These are phyloP conservation scores for Tetradesmus obliquus DNA, from an alignment of 139 green algal genomes.

Conservation along the genomic window DNA sequence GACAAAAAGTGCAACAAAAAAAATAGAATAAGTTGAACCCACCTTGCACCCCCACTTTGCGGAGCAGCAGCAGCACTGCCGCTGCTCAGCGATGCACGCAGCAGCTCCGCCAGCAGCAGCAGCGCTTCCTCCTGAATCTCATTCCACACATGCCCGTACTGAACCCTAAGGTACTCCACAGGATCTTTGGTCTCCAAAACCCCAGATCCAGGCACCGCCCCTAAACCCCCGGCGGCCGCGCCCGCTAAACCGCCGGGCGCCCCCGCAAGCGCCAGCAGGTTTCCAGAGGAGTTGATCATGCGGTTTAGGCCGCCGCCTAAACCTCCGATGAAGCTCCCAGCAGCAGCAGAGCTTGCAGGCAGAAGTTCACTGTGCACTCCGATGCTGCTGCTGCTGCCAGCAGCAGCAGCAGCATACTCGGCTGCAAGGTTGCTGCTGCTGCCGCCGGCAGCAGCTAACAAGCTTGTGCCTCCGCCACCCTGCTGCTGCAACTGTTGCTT, in stretches of 20 bases:
- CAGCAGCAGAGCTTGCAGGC: not conserved
- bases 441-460: not conserved
- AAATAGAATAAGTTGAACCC: not conserved
- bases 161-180: slow-evolving; percentile 32
- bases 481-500: slow-evolving; percentile 23
- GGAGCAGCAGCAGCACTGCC: not conserved
- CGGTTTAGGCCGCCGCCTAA: slow-evolving; percentile 15
- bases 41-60: not conserved
- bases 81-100: slow-evolving; percentile 34
- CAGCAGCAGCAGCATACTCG: not conserved
- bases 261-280: slow-evolving; percentile 2
- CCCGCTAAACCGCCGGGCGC: not conserved
- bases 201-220: slow-evolving; percentile 12
- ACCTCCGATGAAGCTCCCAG: not conserved
- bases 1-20: not conserved
- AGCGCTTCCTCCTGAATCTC: slow-evolving; percentile 64
- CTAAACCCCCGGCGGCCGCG: not conserved
- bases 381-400: not conserved
- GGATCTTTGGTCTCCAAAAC: not conserved
- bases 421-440: not conserved
- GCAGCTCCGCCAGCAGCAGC: slow-evolving; percentile 58
- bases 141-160: slow-evolving; percentile 62
- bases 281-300: not conserved
- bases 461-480: not conserved
- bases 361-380: not conserved